Evolutionary conservation across 2,329 filamentous ascomycete species (phyloP), one percentile per base, ranked within the genome.

Genomic region (Thelonectria rubi): DNA sequence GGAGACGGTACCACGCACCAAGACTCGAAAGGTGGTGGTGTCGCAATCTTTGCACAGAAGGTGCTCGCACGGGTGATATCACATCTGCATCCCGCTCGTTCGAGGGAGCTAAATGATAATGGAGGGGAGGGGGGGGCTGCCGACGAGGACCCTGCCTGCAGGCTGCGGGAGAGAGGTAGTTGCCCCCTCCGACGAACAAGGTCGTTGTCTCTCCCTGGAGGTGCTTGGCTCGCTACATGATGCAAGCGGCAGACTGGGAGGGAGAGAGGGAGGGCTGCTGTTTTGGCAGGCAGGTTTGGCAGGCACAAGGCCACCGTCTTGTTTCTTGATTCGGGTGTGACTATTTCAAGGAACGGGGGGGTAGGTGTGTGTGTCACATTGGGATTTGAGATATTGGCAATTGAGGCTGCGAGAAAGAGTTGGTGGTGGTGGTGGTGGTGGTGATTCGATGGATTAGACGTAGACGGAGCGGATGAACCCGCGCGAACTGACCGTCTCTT

Each of bases 401-500:
- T 60, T 50, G 46, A 45, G 37, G 18, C 45, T 11, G 30, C 37
- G 18, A 54, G 15, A 37, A 21, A 14, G 6, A 30, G 20, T 9
- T 9, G 26, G 10, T 17, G 24, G 30, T 20, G 14, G 26, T 54
- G n/a, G n/a, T n/a, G n/a, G n/a, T n/a, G n/a, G n/a, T n/a, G n/a
- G n/a, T n/a, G n/a, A n/a, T n/a, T n/a, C n/a, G n/a, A n/a, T n/a
- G 40, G 24, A 30, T 26, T 45, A 18, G 52, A 48, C 18, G n/a
- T 20, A 46, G n/a, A 45, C 24, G 11, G 15, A 21, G 52, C 58
- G 58, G 58, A 55, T 60, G 40, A 55, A 60, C 57, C 57, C 57
- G 57, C 39, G 34, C 43, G 37, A 54, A 20, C 50, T 8, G 39
- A 26, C 50, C 12, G 39, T 54, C 50, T 47, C 34, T 40, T 39